Percentiles rank a stretch among this genome's conserved stretches.
Evolutionary conservation across 768 basidiomycete genomes (phyloP).

Genomic region (Phallus indusiatus): DNA sequence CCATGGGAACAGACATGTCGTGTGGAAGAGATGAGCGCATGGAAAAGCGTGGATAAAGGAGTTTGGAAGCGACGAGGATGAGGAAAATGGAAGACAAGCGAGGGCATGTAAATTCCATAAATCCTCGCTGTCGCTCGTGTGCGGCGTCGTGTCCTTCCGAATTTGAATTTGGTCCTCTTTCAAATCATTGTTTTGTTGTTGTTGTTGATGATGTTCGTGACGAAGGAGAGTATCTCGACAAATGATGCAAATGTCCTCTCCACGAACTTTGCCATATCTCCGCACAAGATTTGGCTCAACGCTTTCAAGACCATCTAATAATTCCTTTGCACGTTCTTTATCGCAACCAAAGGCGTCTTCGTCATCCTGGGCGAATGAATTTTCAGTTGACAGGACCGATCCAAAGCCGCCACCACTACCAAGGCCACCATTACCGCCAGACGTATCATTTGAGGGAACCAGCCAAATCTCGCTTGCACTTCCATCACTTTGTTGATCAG

Average conservation of each 20-base stretch:
- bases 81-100: neutral
- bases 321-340: constrained; percentile 2
- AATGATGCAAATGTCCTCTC: constrained; percentile 7
- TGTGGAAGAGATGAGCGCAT: constrained; percentile 9
- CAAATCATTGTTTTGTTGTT: neutral
- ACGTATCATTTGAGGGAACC: neutral
- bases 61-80: neutral
- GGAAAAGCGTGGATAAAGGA: constrained; percentile 5
- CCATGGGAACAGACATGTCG: constrained; percentile 8
- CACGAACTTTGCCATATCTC: constrained; percentile 6
- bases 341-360: constrained; percentile 3
- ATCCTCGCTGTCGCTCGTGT: neutral
- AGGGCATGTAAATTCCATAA: neutral
- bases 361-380: neutral
- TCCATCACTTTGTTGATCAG: neutral
- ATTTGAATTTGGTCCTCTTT: neutral
- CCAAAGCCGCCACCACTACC: no score
- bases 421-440: neutral
- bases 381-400: neutral
- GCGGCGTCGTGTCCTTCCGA: neutral
- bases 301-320: constrained; percentile 7
- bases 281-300: neutral
- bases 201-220: neutral
- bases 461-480: neutral
- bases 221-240: constrained; percentile 8